Conservation (phyloP, 2,329 filamentous ascomycete species). For the Diplodia corticola region DNA sequence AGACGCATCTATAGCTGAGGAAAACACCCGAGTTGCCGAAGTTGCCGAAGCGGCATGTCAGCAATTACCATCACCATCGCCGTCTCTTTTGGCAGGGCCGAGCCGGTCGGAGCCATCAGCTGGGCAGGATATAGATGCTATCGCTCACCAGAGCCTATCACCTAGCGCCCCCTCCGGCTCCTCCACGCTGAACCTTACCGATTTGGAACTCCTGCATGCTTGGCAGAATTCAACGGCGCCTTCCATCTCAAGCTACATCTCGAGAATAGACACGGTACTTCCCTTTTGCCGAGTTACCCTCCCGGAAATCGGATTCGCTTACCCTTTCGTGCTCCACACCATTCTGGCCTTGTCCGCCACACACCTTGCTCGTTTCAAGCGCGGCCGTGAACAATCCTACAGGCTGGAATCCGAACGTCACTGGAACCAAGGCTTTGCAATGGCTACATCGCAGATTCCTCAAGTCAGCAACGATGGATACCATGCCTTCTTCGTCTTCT, state of each 20-base stretch:
- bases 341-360: background rate
- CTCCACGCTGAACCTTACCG: background rate
- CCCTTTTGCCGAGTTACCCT: background rate
- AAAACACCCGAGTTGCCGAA: slow-evolving; percentile 8
- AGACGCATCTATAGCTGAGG: slow-evolving; percentile 26
- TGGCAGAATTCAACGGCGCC: background rate
- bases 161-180: background rate
- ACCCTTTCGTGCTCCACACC: background rate
- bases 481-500: slow-evolving; percentile 1
- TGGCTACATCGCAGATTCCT: background rate
- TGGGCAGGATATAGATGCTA: background rate
- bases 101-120: background rate
- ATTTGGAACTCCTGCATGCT: background rate
- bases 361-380: slow-evolving; percentile 12
- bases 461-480: background rate
- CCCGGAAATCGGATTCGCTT: background rate
- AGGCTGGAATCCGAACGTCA: background rate
- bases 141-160: background rate
- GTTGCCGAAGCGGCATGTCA: background rate
- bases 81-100: background rate
- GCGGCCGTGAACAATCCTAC: background rate
- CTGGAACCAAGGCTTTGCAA: background rate
- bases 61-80: background rate
- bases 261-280: slow-evolving; percentile 13
- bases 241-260: slow-evolving; percentile 14